Evolutionary conservation across 2,329 filamentous ascomycete genomes (phyloP), one percentile per base, ranked within the genome.

Genomic region (Aspergillus tanneri): DNA sequence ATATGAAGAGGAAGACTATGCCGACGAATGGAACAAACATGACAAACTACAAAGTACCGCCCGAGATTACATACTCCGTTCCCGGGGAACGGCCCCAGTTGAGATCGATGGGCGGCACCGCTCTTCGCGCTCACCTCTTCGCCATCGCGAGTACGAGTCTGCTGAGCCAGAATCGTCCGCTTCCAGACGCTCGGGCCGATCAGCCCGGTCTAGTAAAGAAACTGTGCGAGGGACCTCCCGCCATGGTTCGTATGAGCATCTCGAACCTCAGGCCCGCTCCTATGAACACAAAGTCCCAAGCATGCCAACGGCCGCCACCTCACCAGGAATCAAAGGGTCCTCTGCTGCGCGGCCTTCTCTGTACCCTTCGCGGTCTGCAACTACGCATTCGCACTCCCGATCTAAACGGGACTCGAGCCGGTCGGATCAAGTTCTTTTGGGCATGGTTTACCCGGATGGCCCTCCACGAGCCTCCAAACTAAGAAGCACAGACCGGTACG

Each of bases 31-130:
- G 53, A 55, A 63, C 21, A 73, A 72, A 54, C 59, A 67, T 24
- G 62, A 70, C 34, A 56, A 54, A 43, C 55, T 61, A 40, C 61
- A 66, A 25, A 54, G 52, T 35, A 57, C 55, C 21, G 68, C 68
- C 10, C 59, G 63, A 43, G 62, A 69, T 40, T 74, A 76, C 53
- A 74, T 75, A 40, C 54, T 57, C 37, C 64, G 65, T 16, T 64
- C 67, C 22, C 66, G 62, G 49, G 57, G 51, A 30, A 55, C 47
- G 21, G 42, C 43, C 9, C 52, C 56, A 8, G 39, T 58, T 30
- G 62, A 63, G 25, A 35, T 54, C 22, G 57, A 63, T 32, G 44
- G 56, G 38, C 60, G 61, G 42, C 59, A 62, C 5, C 61, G 57
- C 19, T 47, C 62, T 7, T 67, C 70, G 14, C 67, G 63, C 40